phyloP scores from a whole-genome alignment of 176 grass and related monocot species.

The Aegilops tauschii region DNA sequence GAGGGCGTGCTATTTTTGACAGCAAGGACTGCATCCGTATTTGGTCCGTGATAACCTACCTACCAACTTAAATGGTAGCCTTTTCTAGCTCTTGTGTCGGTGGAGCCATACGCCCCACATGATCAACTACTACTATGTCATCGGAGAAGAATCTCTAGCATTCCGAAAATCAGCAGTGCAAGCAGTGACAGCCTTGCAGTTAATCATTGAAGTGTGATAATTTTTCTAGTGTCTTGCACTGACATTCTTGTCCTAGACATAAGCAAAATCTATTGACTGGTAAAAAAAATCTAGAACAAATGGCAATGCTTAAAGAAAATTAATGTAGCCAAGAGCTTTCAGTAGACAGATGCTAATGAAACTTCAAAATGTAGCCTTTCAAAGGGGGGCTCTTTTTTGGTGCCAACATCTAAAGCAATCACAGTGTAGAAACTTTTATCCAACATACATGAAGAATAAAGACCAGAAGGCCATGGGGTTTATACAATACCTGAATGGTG shows the following conservation, averaged over 20 bases:
- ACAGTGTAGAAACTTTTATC: not conserved
- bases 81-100: constrained; percentile 13
- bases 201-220: not conserved
- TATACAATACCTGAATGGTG: constrained; percentile 77
- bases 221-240: not conserved
- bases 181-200: constrained; percentile 8
- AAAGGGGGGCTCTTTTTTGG: not conserved
- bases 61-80: constrained; percentile 28
- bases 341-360: not conserved
- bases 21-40: constrained; percentile 5
- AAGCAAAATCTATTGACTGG: not conserved
- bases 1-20: not conserved
- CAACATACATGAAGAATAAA: not conserved
- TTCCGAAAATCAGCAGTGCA: not conserved
- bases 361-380: not conserved
- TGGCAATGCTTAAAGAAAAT: not conserved
- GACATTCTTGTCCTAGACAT: not conserved
- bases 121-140: constrained; percentile 7
- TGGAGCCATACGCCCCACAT: not conserved
- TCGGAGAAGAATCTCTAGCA: not conserved
- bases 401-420: not conserved
- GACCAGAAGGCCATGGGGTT: not conserved
- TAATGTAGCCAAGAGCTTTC: not conserved
- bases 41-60: constrained; percentile 26
- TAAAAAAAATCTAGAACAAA: not conserved